A percentile compares a stretch with the other conserved stretches of the same genome.
Evolutionary conservation across 495 filamentous ascomycete species (phyloP).

Genomic region (Amorphotheca resinae): DNA sequence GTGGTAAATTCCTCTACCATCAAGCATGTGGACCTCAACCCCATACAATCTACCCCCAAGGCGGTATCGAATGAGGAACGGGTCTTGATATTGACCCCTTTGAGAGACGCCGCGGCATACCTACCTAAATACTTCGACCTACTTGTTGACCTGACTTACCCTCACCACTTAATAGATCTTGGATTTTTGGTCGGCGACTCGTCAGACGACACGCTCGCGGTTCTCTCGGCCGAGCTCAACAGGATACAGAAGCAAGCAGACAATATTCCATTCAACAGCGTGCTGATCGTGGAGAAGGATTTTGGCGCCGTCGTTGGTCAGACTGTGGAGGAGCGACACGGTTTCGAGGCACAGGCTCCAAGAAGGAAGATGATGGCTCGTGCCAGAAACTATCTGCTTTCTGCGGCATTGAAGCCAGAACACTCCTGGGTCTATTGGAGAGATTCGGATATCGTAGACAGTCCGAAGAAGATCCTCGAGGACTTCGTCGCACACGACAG

Average conservation of each 20-base stretch:
- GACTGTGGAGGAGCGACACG: conserved; percentile 69
- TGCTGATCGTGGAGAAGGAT: conserved; percentile 75
- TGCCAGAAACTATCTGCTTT: conserved; percentile 85
- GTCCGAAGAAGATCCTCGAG: conserved; percentile 75
- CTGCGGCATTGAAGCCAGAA: conserved; percentile 72
- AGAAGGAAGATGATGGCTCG: conserved; percentile 81
- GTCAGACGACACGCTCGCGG: conserved; percentile 76
- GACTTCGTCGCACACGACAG: conserved; percentile 89
- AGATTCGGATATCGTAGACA: conserved; percentile 91
- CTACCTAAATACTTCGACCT: conserved; percentile 88
- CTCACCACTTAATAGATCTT: conserved; percentile 89
- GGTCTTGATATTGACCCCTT: conserved; percentile 86
- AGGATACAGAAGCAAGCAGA: conserved; percentile 77
- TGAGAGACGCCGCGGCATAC: conserved; percentile 76
- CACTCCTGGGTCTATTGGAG: conserved; percentile 99
- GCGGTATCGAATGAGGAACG: conserved; percentile 71
- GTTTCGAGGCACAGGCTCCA: conserved; percentile 77
- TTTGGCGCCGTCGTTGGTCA: conserved; percentile 64
- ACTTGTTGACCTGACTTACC: conserved; percentile 79
- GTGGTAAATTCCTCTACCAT: conserved; percentile 75
- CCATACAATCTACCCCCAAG: conserved; percentile 66
- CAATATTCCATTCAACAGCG: conserved; percentile 69
- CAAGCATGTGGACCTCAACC: conserved; percentile 68
- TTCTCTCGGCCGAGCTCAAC: conserved; percentile 68
- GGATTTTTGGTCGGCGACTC: conserved; percentile 90